Percentiles rank a stretch among this genome's conserved stretches.
Conservation (phyloP, 73 alveolate genomes). For the Blepharisma stoltei region DNA sequence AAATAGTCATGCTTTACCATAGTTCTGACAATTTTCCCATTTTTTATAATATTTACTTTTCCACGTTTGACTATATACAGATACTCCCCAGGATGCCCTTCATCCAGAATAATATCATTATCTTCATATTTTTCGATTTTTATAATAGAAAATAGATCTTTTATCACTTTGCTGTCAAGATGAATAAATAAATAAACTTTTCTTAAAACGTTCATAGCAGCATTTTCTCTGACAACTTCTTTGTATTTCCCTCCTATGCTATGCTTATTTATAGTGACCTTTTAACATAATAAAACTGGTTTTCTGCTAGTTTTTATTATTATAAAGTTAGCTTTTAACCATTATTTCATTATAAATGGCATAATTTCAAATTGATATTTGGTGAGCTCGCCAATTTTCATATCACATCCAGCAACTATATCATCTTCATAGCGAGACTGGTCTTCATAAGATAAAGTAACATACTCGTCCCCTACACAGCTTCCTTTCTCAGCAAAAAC, state of each 20-base stretch:
- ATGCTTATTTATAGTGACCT: too few relatives aligned
- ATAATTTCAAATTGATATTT: slow-evolving; percentile 28
- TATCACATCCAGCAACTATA: slow-evolving; percentile 32
- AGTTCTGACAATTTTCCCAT: slow-evolving; percentile 42
- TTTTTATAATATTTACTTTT: slow-evolving; percentile 41
- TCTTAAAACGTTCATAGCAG: slow-evolving; percentile 29
- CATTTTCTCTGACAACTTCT: slow-evolving; percentile 26
- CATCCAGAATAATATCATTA: slow-evolving; percentile 45
- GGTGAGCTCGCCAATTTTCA: neutral
- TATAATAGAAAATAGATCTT: neutral
- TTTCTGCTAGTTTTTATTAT: too few relatives aligned
- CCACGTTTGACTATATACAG: slow-evolving; percentile 55
- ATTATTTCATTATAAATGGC: too few relatives aligned
- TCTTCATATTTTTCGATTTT: slow-evolving; percentile 11
- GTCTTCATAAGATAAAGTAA: neutral
- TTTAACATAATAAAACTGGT: too few relatives aligned
- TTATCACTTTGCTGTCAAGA: neutral
- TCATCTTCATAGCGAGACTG: slow-evolving; percentile 31
- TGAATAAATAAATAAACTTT: slow-evolving; percentile 7
- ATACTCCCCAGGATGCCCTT: slow-evolving; percentile 53
- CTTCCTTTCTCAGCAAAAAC: slow-evolving; percentile 21
- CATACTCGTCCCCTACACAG: slow-evolving; percentile 28
- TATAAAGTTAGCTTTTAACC: too few relatives aligned
- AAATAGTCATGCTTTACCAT: slow-evolving; percentile 48
- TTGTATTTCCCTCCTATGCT: slow-evolving; percentile 27